Conservation (phyloP, 345 rosid genomes). For the Xanthoceras sorbifolium region DNA sequence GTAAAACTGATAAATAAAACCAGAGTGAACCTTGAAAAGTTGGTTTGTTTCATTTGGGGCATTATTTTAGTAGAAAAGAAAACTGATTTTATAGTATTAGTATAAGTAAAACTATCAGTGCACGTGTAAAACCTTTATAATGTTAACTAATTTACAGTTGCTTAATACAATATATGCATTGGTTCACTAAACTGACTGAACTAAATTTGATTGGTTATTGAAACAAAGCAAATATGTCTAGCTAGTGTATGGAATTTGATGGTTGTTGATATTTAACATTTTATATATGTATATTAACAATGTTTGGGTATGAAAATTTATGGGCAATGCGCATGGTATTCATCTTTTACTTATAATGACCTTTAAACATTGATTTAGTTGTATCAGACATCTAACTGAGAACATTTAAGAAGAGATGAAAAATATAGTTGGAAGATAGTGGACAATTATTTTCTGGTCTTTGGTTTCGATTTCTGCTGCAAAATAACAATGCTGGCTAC, state of each 20-base stretch:
- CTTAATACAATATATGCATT: background rate
- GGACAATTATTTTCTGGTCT: background rate
- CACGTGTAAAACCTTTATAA: background rate
- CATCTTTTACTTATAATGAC: background rate
- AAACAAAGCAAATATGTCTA: background rate
- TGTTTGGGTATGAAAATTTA: no score
- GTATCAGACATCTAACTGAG: background rate
- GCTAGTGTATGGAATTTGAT: background rate
- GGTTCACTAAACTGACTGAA: background rate
- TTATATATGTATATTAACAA: no score
- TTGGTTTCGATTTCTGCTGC: constrained; percentile 25
- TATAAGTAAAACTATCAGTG: background rate
- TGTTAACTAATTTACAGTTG: background rate
- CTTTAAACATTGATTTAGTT: background rate
- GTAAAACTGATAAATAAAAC: background rate
- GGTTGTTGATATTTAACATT: no score
- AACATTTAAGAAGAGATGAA: background rate
- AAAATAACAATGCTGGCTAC: no score
- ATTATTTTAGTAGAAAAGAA: background rate
- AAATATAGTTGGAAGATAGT: background rate
- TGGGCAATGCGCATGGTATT: background rate
- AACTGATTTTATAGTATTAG: background rate
- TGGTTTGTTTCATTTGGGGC: background rate
- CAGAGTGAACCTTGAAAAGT: background rate
- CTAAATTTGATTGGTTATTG: background rate